Percentiles rank a stretch among this genome's conserved stretches.
These are phyloP conservation scores for Microdochium paspali DNA, from an alignment of 2,329 filamentous ascomycete genomes.

Conservation along the genomic window DNA sequence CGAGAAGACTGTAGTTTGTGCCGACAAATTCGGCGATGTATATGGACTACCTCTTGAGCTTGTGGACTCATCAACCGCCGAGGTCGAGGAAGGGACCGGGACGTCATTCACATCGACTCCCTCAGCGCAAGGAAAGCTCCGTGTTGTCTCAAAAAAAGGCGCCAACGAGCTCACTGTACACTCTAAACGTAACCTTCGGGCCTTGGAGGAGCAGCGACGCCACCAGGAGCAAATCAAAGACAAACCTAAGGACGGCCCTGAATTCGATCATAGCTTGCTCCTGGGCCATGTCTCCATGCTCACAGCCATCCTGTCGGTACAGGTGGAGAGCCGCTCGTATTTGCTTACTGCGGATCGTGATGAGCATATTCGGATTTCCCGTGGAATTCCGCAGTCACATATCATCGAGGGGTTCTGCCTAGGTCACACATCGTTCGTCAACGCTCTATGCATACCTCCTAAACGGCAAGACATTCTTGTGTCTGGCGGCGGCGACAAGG, in stretches of 20 bases:
- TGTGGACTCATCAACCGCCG: conserved; percentile 7
- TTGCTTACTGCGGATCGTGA: conserved; percentile 49
- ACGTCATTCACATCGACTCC: conserved; percentile 6
- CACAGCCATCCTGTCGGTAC: conserved; percentile 58
- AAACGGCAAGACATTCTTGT: conserved; percentile 54
- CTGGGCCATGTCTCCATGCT: conserved; percentile 95
- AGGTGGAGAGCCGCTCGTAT: conserved; percentile 31
- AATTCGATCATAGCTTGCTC: conserved; percentile 68
- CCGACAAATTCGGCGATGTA: conserved; percentile 96
- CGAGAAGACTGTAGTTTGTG: conserved; percentile 64
- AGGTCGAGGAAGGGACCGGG: conserved; percentile 1
- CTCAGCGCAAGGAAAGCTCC: conserved; percentile 11
- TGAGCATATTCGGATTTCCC: conserved; percentile 78
- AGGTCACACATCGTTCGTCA: conserved; percentile 80
- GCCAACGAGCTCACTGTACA: conserved; percentile 54
- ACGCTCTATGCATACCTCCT: conserved; percentile 57
- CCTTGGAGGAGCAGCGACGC: conserved; percentile 48
- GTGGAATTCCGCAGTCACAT: conserved; percentile 72
- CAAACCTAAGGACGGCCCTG: conserved; percentile 24
- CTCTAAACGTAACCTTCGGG: conserved; percentile 51
- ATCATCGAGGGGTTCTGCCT: conserved; percentile 86
- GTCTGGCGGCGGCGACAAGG: conserved; percentile 78
- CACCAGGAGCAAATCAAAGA: conserved; percentile 12
- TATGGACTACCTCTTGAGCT: conserved; percentile 71
- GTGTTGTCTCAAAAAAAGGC: conserved; percentile 28